phyloP scores from a whole-genome alignment of 495 filamentous ascomycete genomes.

The Cercophora samala region DNA sequence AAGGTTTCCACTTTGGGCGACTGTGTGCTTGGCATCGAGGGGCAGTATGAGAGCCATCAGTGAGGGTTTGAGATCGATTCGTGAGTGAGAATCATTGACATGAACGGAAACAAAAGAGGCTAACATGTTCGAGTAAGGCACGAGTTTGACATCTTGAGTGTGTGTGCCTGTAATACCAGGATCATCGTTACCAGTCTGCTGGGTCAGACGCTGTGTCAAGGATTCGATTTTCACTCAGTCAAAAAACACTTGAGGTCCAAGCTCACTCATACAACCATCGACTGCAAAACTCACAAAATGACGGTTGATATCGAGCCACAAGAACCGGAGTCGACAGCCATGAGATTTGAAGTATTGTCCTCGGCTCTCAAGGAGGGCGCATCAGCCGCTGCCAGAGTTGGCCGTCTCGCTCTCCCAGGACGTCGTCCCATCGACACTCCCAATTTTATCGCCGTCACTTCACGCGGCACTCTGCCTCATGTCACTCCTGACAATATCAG shows the following conservation, averaged over 20 bases:
- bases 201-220: conserved; percentile 3
- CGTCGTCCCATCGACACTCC: conserved; percentile 69
- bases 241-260: conserved; percentile 4
- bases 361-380: conserved; percentile 31
- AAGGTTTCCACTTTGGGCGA: background rate
- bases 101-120: background rate
- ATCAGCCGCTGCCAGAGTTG: conserved; percentile 52
- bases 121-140: background rate
- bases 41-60: background rate
- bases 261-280: background rate
- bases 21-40: background rate
- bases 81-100: background rate
- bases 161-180: background rate
- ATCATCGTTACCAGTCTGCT: conserved; percentile 1
- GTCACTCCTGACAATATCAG: conserved; percentile 78
- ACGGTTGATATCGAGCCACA: conserved; percentile 17
- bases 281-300: conserved; percentile 15
- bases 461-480: conserved; percentile 81
- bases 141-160: background rate
- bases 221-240: background rate
- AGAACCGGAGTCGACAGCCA: conserved; percentile 17
- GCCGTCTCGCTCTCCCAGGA: conserved; percentile 58
- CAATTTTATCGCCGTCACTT: conserved; percentile 72
- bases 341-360: conserved; percentile 45
- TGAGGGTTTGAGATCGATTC: background rate